Evolutionary conservation across 495 filamentous ascomycete genomes (phyloP).

Genomic region (Daldinia loculata): DNA sequence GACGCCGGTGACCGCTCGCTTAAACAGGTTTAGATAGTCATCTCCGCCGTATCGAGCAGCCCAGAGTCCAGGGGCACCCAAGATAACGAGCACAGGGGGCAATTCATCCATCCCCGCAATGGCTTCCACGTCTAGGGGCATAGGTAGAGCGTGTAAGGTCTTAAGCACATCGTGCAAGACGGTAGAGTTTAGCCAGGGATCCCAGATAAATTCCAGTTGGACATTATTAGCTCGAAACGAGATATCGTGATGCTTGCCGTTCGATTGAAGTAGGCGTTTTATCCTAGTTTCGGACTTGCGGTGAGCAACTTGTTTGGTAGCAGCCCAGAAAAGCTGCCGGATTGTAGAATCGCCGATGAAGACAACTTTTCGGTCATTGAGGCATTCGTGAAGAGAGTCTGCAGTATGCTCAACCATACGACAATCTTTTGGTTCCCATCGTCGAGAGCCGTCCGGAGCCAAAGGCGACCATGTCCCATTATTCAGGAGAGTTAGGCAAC

Average conservation of each 20-base stretch:
- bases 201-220: slow-evolving; percentile 65
- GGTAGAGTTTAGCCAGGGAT: slow-evolving; percentile 68
- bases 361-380: slow-evolving; percentile 56
- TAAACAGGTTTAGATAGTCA: slow-evolving; percentile 57
- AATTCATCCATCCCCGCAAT: slow-evolving; percentile 25
- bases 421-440: slow-evolving; percentile 69
- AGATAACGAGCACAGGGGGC: slow-evolving; percentile 51
- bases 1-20: slow-evolving; percentile 52
- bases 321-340: slow-evolving; percentile 68
- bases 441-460: slow-evolving; percentile 38
- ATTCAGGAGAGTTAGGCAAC: slow-evolving; percentile 62
- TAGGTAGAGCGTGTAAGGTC: slow-evolving; percentile 36
- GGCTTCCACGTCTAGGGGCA: background rate
- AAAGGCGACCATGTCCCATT: slow-evolving; percentile 59
- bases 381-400: slow-evolving; percentile 57
- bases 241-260: slow-evolving; percentile 57
- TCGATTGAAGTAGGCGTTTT: slow-evolving; percentile 3
- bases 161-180: slow-evolving; percentile 52
- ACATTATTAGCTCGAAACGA: slow-evolving; percentile 52
- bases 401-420: slow-evolving; percentile 63
- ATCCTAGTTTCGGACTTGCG: background rate
- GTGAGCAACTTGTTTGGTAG: slow-evolving; percentile 40
- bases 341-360: slow-evolving; percentile 68
- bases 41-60: slow-evolving; percentile 60
- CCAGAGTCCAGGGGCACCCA: slow-evolving; percentile 65